Percentiles rank a stretch among this genome's conserved stretches.
These are phyloP conservation scores for Microcos paniculata DNA, from an alignment of 345 rosid genomes.

Conservation along the genomic window DNA sequence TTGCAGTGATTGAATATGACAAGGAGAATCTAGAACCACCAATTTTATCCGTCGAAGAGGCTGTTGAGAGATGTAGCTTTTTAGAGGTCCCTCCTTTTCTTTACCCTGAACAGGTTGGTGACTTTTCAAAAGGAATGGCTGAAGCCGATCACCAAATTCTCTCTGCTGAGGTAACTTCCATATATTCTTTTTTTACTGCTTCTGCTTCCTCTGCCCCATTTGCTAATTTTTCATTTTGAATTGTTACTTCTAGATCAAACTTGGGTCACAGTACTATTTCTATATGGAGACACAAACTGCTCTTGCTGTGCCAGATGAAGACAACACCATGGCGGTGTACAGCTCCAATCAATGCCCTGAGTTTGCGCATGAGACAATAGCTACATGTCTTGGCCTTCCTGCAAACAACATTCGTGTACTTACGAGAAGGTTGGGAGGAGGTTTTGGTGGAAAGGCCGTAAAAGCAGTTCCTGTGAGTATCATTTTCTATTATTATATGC, in stretches of 20 bases:
- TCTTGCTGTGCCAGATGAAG: conserved; percentile 91
- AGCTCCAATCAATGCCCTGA: conserved; percentile 72
- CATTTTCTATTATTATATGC: neutral
- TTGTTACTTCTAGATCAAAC: conserved; percentile 47
- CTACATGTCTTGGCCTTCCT: conserved; percentile 78
- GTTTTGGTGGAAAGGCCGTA: conserved; percentile 83
- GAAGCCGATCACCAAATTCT: conserved; percentile 68
- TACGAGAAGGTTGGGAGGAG: conserved; percentile 87
- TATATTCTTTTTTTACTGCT: too few species aligned
- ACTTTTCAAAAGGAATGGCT: conserved; percentile 65
- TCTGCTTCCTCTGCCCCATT: neutral
- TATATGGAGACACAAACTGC: conserved; percentile 85
- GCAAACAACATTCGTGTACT: conserved; percentile 77
- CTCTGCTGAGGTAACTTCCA: conserved; percentile 53
- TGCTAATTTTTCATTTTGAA: neutral
- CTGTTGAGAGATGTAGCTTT: conserved; percentile 63
- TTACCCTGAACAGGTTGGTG: conserved; percentile 60
- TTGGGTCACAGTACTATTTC: conserved; percentile 87
- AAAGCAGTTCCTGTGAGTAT: conserved; percentile 70
- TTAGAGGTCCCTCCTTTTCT: conserved; percentile 56
- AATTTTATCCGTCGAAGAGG: conserved; percentile 73
- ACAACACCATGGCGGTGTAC: conserved; percentile 60
- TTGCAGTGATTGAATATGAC: conserved; percentile 65
- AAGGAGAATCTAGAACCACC: conserved; percentile 48
- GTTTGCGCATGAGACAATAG: conserved; percentile 43